Base-by-base conservation (phyloP, 179 eudicot species). In the Silene noctiflora region DNA sequence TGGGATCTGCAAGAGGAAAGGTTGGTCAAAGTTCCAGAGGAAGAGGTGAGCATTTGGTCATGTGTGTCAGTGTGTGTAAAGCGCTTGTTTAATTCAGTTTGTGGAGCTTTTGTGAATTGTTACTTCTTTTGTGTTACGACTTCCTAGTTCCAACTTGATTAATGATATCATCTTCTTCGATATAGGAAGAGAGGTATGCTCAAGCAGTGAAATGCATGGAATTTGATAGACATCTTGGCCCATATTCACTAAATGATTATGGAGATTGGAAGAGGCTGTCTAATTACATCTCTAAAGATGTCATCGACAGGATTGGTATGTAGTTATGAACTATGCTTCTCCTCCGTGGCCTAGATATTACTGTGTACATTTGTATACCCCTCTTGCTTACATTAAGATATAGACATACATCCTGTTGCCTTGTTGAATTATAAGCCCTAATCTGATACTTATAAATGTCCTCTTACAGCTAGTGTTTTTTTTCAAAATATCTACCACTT, bases 211-310 rank as follows among this genome's bases (percentile, higher is more conserved):
- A 79, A 86, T 78, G 81, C 56, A 75, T 92, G 78, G 98, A 92
- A 86, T 92, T 94, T 80, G 97, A 94, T 81, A 84, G 81, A 68
- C 87, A 94, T 16, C 93, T 94, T 73, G 98, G 97, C 60, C 95
- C 97, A 69, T 94, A 94, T 83, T 81, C 90, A 64, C 77, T 89
- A 64, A 79, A 77, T 81, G 93, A 86, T 48, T 86, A 85, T 85
- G 94, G 91, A 72, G 88, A 88, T 58, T 94, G 98, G 98, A 92
- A 84, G 77, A 83, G 79, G 35, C 74, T 94, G 81, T 92, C 96
- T 22, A 92, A 81, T 84, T 94, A 83, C 79, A 85, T 94, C 76
- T 86, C 92, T 21, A 87, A 87, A 88, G 87, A 85, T 76, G 84
- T 84, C 56, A 86, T 94, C 63, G 90, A 87, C 69, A 86, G 88